Percentiles rank a stretch among this genome's conserved stretches.
Evolutionary conservation across 805 yeast genomes (phyloP).

Genomic region (Pichia phayaonensis): DNA sequence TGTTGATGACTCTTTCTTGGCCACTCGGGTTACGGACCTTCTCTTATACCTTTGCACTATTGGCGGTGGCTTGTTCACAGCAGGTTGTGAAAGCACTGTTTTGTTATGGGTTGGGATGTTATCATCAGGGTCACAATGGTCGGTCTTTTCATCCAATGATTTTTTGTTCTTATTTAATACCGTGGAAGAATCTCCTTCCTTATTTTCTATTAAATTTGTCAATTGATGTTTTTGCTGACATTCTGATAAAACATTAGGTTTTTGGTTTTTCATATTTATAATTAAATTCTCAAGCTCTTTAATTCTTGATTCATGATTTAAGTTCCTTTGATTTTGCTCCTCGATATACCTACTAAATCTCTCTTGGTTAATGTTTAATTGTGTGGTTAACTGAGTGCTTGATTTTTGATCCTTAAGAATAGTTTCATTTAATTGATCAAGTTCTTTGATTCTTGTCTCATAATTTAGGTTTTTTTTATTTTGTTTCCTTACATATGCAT

Average conservation of each 20-base stretch:
- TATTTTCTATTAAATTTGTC: neutral
- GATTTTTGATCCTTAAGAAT: neutral
- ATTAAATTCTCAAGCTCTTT: neutral
- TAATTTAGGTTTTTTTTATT: neutral
- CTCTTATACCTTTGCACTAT: neutral
- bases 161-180: neutral
- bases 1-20: neutral
- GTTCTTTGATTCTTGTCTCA: neutral
- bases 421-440: neutral
- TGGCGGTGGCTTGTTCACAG: neutral
- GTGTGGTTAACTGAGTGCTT: neutral
- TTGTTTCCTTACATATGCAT: neutral
- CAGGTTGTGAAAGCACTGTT: neutral
- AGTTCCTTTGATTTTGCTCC: neutral
- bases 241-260: neutral
- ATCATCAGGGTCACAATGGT: neutral
- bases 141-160: neutral
- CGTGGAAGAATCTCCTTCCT: neutral
- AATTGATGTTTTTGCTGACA: neutral
- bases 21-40: neutral
- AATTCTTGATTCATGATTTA: neutral
- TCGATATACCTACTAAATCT: neutral
- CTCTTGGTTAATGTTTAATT: neutral
- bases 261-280: neutral
- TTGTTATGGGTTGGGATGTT: neutral